These are phyloP conservation scores for Dillenia suffruticosa DNA, from an alignment of 164 flowering plant genomes.

Conservation along the genomic window DNA sequence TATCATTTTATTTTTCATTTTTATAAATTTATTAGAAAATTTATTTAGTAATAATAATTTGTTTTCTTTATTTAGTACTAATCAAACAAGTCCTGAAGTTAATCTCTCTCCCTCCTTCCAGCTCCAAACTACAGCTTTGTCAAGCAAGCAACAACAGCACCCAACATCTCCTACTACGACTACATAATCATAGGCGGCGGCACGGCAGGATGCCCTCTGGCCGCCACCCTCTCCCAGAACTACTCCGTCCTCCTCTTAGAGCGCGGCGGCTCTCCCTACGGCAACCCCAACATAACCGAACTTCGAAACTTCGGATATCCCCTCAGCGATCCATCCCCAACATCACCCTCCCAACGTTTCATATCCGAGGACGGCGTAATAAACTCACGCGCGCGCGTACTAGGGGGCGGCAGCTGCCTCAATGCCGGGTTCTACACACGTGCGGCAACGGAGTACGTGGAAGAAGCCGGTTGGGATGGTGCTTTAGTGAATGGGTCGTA, in stretches of 20 bases:
- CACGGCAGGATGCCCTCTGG: slow-evolving; percentile 74
- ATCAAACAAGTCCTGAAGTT: too few species aligned
- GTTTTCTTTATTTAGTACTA: too few species aligned
- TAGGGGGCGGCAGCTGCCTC: slow-evolving; percentile 71
- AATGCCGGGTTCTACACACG: slow-evolving; percentile 74
- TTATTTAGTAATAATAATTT: too few species aligned
- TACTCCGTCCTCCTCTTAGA: slow-evolving; percentile 50
- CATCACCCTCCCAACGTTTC: slow-evolving; percentile 60
- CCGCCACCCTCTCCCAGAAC: slow-evolving; percentile 65
- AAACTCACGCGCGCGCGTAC: slow-evolving; percentile 51
- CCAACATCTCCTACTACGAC: slow-evolving; percentile 45
- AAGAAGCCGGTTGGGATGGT: slow-evolving; percentile 49
- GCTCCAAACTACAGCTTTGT: slow-evolving; percentile 47
- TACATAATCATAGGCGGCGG: slow-evolving; percentile 75
- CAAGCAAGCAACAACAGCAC: slow-evolving; percentile 49
- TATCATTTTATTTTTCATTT: too few species aligned
- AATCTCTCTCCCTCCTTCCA: slow-evolving; percentile 4
- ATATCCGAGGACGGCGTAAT: slow-evolving; percentile 69
- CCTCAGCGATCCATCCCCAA: slow-evolving; percentile 40
- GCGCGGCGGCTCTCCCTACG: slow-evolving; percentile 69
- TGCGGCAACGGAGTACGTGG: slow-evolving; percentile 31
- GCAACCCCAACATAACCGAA: slow-evolving; percentile 56
- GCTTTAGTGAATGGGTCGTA: slow-evolving; percentile 49
- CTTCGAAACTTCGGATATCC: slow-evolving; percentile 40
- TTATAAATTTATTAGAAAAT: too few species aligned